Evolutionary conservation across 805 yeast genomes (phyloP), one percentile per base, ranked within the genome.

Genomic region (Sugiyamaella marilandica): DNA sequence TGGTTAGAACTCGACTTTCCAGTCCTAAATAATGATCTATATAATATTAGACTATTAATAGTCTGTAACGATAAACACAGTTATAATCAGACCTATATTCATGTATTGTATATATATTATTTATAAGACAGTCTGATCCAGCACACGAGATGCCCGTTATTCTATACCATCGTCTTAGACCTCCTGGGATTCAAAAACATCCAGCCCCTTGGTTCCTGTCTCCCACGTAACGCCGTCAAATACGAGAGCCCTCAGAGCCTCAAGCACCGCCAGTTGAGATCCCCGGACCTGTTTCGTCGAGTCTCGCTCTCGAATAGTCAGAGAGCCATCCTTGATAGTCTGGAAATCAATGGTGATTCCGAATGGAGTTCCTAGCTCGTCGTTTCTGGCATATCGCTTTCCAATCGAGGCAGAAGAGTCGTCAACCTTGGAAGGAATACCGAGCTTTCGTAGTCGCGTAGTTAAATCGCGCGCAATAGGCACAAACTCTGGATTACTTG

Each of bases 351-450:
- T 86, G 59, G 99, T 92, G 72, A 92, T 82, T 70, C 99, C 99
- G 69, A 94, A 94, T 63, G 99, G 99, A 51, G 98, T 94, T 72
- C 99, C 99, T 67, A 92, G 80, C 76, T 92, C 99, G 73, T 92
- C 99, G 71, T 92, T 92, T 77, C 99, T 87, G 59, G 99, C 90
- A 66, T 92, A 92, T 75, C 99, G 85, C 77, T 91, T 88, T 75
- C 99, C 99, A 65, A 92, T 94, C 32, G 98, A 87, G 18, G 96
- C 97, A 61, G 95, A 87, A 9, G 97, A 89, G 71, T 92, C 98
- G 70, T 94, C 99, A 55, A 92, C 84, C 79, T 91, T 92, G 79
- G 91, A 88, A 61, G 97, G 92, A 63, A 94, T 83, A 70, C 90
- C 92, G 57, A 81, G 83, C 58, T 76, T 73, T 72, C 94, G 89